Conservation (phyloP, 75 land plant species). For the Sequoiadendron giganteum region DNA sequence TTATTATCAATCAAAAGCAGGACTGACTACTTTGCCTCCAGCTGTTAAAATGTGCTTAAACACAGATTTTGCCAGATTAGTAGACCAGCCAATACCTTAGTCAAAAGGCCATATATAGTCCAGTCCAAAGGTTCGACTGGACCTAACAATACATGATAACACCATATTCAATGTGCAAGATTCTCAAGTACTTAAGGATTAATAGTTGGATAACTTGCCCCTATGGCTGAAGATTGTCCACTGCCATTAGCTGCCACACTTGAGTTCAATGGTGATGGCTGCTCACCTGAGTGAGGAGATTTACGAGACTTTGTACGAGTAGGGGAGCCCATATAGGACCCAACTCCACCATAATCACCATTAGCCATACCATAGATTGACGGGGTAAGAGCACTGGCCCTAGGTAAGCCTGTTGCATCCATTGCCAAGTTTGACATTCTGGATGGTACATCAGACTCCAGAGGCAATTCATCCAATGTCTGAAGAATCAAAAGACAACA, state of each 20-base stretch:
- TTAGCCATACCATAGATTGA: conserved; percentile 33
- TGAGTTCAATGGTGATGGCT: conserved; percentile 31
- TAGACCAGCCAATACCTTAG: background rate
- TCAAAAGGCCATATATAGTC: background rate
- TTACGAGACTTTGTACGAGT: conserved; percentile 44
- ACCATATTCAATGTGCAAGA: background rate
- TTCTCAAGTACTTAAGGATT: conserved; percentile 2
- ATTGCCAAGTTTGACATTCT: conserved; percentile 27
- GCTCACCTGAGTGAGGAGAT: conserved; percentile 62
- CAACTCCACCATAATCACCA: conserved; percentile 29
- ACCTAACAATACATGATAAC: background rate
- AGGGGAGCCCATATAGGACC: conserved; percentile 56
- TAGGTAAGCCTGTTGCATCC: conserved; percentile 81
- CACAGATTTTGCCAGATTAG: background rate
- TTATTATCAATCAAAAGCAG: background rate
- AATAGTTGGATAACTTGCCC: conserved; percentile 19
- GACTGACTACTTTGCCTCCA: background rate
- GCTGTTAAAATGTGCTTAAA: background rate
- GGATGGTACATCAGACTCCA: conserved; percentile 66
- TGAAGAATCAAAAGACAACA: conserved; percentile 19
- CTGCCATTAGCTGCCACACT: conserved; percentile 48
- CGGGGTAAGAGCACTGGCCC: conserved; percentile 43
- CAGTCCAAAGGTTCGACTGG: background rate
- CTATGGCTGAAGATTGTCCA: conserved; percentile 17
- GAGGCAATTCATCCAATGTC: conserved; percentile 92